A percentile compares a stretch with the other conserved stretches of the same genome.
These are phyloP conservation scores for Dinochytrium kinnereticum DNA, from an alignment of 371 early-diverging fungal species.

Conservation along the genomic window DNA sequence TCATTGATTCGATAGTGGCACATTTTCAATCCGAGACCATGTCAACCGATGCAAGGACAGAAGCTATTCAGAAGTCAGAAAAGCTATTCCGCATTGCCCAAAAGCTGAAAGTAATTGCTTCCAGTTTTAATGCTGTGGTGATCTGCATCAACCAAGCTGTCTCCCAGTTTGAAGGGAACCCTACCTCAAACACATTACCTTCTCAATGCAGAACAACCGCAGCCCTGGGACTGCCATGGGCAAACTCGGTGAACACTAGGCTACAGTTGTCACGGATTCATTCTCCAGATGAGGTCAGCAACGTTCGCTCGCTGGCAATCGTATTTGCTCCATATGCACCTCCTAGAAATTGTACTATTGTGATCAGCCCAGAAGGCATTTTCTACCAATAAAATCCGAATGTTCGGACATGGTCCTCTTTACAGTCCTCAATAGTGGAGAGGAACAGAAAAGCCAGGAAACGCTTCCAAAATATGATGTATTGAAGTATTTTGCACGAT, in stretches of 20 bases:
- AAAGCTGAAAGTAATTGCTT: slow-evolving; percentile 66
- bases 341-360: not conserved
- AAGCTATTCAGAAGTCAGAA: slow-evolving; percentile 52
- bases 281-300: not conserved
- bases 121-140: slow-evolving; percentile 64
- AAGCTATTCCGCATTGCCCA: slow-evolving; percentile 66
- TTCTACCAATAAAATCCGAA: not conserved
- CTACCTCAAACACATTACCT: slow-evolving; percentile 11
- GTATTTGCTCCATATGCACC: slow-evolving; percentile 20
- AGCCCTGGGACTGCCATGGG: slow-evolving; percentile 78
- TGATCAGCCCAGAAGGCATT: not conserved
- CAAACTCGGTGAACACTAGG: slow-evolving; percentile 73
- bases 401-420: not conserved
- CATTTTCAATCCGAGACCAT: slow-evolving; percentile 65
- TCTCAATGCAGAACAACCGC: slow-evolving; percentile 48
- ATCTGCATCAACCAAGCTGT: slow-evolving; percentile 73
- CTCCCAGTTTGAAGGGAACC: not conserved
- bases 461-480: not conserved
- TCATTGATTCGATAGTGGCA: slow-evolving; percentile 87
- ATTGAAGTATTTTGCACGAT: not conserved
- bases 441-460: not conserved
- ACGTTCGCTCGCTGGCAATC: slow-evolving; percentile 1
- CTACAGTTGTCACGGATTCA: slow-evolving; percentile 58
- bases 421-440: not conserved
- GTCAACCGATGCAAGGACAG: not conserved